These are phyloP conservation scores for Pyrenophora graminea DNA, from an alignment of 2,329 filamentous ascomycete genomes.

Conservation along the genomic window DNA sequence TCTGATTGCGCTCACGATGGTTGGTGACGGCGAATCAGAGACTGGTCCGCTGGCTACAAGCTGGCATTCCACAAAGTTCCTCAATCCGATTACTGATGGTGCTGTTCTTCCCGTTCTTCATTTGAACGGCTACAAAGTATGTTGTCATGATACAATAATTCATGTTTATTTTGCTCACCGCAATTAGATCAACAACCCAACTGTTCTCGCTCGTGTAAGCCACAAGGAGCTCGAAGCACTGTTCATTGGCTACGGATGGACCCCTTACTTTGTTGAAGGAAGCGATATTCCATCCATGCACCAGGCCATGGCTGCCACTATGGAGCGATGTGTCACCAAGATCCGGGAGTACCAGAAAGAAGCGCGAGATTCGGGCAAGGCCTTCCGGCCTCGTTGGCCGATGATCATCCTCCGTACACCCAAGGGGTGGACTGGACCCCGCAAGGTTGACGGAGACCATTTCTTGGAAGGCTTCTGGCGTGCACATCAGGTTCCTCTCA, in stretches of 20 bases:
- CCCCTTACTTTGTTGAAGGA: slow-evolving; percentile 79
- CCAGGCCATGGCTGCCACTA: slow-evolving; percentile 77
- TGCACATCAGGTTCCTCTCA: slow-evolving; percentile 76
- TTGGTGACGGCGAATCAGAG: slow-evolving; percentile 81
- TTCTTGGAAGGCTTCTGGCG: slow-evolving; percentile 78
- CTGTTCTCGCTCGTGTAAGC: slow-evolving; percentile 69
- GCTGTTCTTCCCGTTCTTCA: slow-evolving; percentile 78
- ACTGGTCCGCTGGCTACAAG: slow-evolving; percentile 77
- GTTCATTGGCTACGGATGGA: slow-evolving; percentile 76
- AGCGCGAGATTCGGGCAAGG: slow-evolving; percentile 70
- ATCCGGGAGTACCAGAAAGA: slow-evolving; percentile 72
- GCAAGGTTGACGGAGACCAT: slow-evolving; percentile 68
- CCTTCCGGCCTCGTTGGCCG: slow-evolving; percentile 74
- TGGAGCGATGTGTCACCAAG: slow-evolving; percentile 72
- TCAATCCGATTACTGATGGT: slow-evolving; percentile 77
- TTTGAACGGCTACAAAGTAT: slow-evolving; percentile 81
- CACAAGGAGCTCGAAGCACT: slow-evolving; percentile 73
- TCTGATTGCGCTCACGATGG: slow-evolving; percentile 75
- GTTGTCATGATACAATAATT: not conserved
- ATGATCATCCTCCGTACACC: slow-evolving; percentile 78
- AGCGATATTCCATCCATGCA: slow-evolving; percentile 75
- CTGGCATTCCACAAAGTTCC: slow-evolving; percentile 82
- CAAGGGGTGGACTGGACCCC: slow-evolving; percentile 79
- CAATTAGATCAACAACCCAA: slow-evolving; percentile 51
- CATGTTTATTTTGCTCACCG: slow-evolving; percentile 6